Conservation (phyloP, 1,139 yeast genomes). For the Pichia norvegensis region DNA sequence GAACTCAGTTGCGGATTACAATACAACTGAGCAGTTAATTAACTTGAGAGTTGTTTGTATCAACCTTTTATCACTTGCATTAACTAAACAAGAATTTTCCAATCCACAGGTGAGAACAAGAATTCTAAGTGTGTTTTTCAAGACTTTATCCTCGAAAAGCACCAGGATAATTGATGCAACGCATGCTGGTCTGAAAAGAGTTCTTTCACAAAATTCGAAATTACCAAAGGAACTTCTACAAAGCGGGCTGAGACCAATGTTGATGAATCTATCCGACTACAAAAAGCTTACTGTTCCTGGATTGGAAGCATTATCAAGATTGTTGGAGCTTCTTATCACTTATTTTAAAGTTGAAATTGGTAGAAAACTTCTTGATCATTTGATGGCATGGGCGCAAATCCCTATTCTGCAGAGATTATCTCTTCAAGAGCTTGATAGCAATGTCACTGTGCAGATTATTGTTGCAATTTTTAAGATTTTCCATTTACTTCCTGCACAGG, state of each 20-base stretch:
- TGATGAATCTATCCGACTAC: constrained; percentile 91
- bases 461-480: constrained; percentile 88
- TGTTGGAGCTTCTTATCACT: constrained; percentile 78
- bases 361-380: constrained; percentile 80
- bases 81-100: constrained; percentile 73
- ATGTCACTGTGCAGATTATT: constrained; percentile 76
- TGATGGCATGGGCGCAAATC: constrained; percentile 95
- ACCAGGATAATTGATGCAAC: constrained; percentile 90
- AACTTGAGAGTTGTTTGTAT: constrained; percentile 88
- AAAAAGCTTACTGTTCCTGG: constrained; percentile 85
- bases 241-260: constrained; percentile 89
- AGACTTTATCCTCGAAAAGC: constrained; percentile 81
- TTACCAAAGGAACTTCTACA: constrained; percentile 89
- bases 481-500: constrained; percentile 86
- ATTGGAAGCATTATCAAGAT: constrained; percentile 80
- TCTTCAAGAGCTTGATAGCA: constrained; percentile 66
- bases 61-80: constrained; percentile 69
- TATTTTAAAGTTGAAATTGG: constrained; percentile 97
- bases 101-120: constrained; percentile 71
- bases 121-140: constrained; percentile 89
- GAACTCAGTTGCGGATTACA: constrained; percentile 74
- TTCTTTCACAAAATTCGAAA: constrained; percentile 77
- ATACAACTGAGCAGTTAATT: constrained; percentile 80
- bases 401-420: constrained; percentile 64
- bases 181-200: constrained; percentile 76